Percentiles rank a stretch among this genome's conserved stretches.
Conservation (phyloP, 75 land plant genomes). For the Cunninghamia lanceolata region DNA sequence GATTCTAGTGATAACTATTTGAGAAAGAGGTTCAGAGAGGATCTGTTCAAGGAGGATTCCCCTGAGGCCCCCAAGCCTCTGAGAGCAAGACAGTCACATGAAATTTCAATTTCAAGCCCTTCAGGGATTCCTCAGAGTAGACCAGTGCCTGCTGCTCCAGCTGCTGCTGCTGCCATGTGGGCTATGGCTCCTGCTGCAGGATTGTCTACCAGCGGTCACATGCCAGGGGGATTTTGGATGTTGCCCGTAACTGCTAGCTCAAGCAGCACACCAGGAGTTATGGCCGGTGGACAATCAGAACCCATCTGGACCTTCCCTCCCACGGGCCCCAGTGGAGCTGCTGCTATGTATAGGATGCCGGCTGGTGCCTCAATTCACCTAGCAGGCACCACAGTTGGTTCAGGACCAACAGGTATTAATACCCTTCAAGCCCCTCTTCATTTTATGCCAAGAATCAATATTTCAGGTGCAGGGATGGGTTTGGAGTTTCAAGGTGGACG, state of each 20-base stretch:
- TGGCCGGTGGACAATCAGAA: constrained; percentile 34
- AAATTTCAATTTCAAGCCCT: constrained; percentile 16
- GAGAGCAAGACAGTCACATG: constrained; percentile 21
- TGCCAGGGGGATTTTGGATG: constrained; percentile 81
- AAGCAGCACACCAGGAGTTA: constrained; percentile 35
- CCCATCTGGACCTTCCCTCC: constrained; percentile 69
- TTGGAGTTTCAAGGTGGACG: constrained; percentile 49
- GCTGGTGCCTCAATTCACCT: constrained; percentile 39
- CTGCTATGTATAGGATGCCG: constrained; percentile 50
- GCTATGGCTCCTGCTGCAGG: constrained; percentile 40
- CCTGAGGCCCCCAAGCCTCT: constrained; percentile 30
- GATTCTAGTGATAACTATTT: constrained; percentile 31
- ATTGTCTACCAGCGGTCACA: constrained; percentile 30
- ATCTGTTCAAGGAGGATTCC: constrained; percentile 70
- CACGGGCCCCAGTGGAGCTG: constrained; percentile 25
- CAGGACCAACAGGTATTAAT: constrained; percentile 16
- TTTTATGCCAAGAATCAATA: constrained; percentile 70
- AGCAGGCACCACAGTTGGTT: constrained; percentile 17
- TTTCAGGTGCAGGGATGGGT: constrained; percentile 40
- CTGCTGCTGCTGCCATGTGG: constrained; percentile 45
- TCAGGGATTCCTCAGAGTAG: constrained; percentile 7
- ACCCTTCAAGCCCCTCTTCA: constrained; percentile 53
- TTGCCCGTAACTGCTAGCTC: constrained; percentile 59
- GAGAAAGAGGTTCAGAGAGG: constrained; percentile 60
- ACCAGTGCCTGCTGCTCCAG: not conserved